Percentiles rank a stretch among this genome's conserved stretches.
Conservation (phyloP, 164 flowering plant genomes). For the Houttuynia cordata region DNA sequence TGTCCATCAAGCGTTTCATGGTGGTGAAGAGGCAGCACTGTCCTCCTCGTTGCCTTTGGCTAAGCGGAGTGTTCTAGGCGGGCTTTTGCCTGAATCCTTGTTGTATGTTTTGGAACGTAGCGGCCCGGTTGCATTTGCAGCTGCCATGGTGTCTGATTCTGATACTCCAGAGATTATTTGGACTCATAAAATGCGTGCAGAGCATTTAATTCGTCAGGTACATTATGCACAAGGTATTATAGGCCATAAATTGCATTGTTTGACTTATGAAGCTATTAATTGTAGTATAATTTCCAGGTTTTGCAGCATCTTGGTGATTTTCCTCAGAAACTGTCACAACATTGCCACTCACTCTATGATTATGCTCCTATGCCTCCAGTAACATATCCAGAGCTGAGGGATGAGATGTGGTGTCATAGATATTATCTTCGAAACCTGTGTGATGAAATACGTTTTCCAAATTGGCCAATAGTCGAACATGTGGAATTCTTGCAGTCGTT, state of each 20-base stretch:
- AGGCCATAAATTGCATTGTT: background rate
- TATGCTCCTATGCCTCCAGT: slow-evolving; percentile 99
- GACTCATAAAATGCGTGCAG: slow-evolving; percentile 99
- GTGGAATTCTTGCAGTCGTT: slow-evolving; percentile 94
- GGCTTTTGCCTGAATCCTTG: slow-evolving; percentile 94
- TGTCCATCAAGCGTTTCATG: slow-evolving; percentile 98
- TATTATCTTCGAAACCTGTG: slow-evolving; percentile 93
- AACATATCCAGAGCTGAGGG: slow-evolving; percentile 91
- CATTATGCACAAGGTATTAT: background rate
- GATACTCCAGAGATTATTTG: slow-evolving; percentile 99
- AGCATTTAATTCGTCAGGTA: slow-evolving; percentile 93
- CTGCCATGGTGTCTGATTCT: slow-evolving; percentile 99
- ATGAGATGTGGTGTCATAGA: slow-evolving; percentile 99
- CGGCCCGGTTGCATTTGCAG: slow-evolving; percentile 93
- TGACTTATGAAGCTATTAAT: background rate
- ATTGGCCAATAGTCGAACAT: slow-evolving; percentile 99
- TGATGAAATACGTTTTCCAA: slow-evolving; percentile 95
- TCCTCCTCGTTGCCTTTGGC: slow-evolving; percentile 94
- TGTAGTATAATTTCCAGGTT: slow-evolving; percentile 37
- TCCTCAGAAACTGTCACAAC: slow-evolving; percentile 92
- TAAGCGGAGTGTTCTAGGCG: slow-evolving; percentile 95
- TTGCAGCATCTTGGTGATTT: slow-evolving; percentile 99
- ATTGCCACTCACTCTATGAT: slow-evolving; percentile 90
- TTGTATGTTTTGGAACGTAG: slow-evolving; percentile 93
- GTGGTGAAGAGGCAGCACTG: slow-evolving; percentile 98